Conservation (phyloP, 768 basidiomycete species). For the Hypsizygus marmoreus region DNA sequence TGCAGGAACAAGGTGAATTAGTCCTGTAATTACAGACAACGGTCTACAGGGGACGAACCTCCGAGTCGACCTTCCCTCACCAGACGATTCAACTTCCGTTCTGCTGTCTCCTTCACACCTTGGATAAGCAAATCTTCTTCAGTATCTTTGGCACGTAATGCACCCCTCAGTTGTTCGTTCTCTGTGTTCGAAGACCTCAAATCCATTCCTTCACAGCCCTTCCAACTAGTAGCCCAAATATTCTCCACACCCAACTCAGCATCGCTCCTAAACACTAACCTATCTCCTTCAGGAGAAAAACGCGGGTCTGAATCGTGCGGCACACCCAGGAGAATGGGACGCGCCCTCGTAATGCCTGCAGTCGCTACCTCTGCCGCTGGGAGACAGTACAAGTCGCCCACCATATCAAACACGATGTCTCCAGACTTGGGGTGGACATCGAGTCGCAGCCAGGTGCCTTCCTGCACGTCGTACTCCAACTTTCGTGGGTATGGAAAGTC, state of each 20-base stretch:
- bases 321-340: conserved; percentile 62
- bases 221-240: conserved; percentile 71
- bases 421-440: conserved; percentile 72
- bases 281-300: conserved; percentile 68
- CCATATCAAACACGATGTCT: conserved; percentile 75
- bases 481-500: conserved; percentile 70
- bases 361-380: conserved; percentile 39
- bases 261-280: conserved; percentile 71
- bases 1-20: conserved; percentile 13
- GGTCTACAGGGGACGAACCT: conserved; percentile 36
- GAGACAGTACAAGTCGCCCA: conserved; percentile 75
- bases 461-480: conserved; percentile 66
- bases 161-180: conserved; percentile 32
- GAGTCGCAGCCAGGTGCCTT: conserved; percentile 76
- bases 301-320: conserved; percentile 74
- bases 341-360: conserved; percentile 39
- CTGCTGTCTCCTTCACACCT: conserved; percentile 52
- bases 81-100: conserved; percentile 50
- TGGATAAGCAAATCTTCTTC: conserved; percentile 50
- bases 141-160: conserved; percentile 34
- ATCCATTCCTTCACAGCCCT: conserved; percentile 64
- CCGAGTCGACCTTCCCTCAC: conserved; percentile 56
- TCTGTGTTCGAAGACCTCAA: conserved; percentile 36
- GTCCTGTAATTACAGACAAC: background rate
- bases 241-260: conserved; percentile 75